These are phyloP conservation scores for Talaromyces sp. DNA, from an alignment of 2,329 filamentous ascomycete species.

Conservation along the genomic window DNA sequence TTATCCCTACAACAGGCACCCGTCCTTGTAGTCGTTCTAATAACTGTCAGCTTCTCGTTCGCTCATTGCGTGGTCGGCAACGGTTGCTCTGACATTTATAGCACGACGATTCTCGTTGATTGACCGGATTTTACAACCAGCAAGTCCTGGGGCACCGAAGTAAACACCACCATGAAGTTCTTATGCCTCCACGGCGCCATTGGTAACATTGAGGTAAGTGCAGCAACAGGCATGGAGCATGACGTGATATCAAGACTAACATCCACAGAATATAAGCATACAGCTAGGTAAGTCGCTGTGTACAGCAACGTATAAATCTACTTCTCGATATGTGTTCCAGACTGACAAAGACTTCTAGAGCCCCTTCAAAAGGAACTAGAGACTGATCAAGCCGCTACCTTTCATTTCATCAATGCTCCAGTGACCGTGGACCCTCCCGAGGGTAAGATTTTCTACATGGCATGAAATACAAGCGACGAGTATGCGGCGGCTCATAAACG, in stretches of 20 bases:
- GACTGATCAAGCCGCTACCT: not conserved
- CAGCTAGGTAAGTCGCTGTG: slow-evolving; percentile 1
- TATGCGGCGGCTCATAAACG: not conserved
- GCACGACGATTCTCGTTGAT: not conserved
- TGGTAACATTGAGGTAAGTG: slow-evolving; percentile 25
- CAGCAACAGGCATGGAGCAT: not conserved
- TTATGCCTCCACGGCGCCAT: slow-evolving; percentile 27
- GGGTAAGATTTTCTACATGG: slow-evolving; percentile 20
- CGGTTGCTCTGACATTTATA: no score
- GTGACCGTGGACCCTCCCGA: slow-evolving; percentile 10
- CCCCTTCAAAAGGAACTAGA: slow-evolving; percentile 8
- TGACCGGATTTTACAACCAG: not conserved
- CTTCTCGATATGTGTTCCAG: not conserved
- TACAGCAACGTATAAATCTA: not conserved
- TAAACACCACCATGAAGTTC: slow-evolving; percentile 21
- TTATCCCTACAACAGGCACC: no score
- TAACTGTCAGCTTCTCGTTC: no score
- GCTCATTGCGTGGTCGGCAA: no score
- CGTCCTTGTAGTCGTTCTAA: no score
- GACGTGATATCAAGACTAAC: not conserved
- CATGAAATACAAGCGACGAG: not conserved
- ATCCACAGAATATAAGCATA: slow-evolving; percentile 6
- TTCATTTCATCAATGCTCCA: slow-evolving; percentile 10
- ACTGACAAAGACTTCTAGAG: not conserved
- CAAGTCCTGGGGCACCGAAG: not conserved